Base-by-base conservation (phyloP, 495 filamentous ascomycete species). In the Entonaema liquescens region DNA sequence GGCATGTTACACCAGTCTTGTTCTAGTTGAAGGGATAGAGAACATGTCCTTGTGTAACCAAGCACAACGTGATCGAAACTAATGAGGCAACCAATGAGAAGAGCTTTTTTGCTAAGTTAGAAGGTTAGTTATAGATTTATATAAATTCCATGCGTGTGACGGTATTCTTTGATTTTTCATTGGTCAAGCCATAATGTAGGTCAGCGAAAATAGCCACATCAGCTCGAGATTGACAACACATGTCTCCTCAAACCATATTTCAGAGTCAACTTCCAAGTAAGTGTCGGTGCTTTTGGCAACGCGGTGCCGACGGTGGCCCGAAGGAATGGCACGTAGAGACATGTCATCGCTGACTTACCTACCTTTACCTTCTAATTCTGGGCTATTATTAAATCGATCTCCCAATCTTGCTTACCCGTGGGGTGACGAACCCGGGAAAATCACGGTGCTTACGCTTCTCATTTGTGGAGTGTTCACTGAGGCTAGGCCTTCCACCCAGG, bases 391-490 rank as follows among this genome's bases (percentile, higher is more conserved):
- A 17, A 28, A 17, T 21, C 25, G 25, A 53, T 29, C 12, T 53
- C 25, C 26, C 13, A 53, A 29, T 53, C 12, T 28, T 29, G 25
- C 49, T 53, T 53, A 53, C 49, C 12, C 49, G 15, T 17, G 49
- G 49, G 49, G 49, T 53, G 42, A 23, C 42, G 42, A 47, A 47
- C 9, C 8, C 19, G 23, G 23, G 42, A 29, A 53, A 28, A 53
- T 29, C 49, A 53, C 29, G 49, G 49, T 53, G 49, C 49, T 53
- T 53, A 53, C 25, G 25, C 25, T 5, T 53, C 23, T n/a, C 49
- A 11, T 53, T 3, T 53, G 49, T 17, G 49, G 49, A 53, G 49
- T n/a, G 25, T 8, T n/a, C 6, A 29, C 25, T 23, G 17, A 26
- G 12, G 23, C 28, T 53, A 29, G 29, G 49, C 23, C 38, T n/a